Evolutionary conservation across 1,284 basidiomycete species (phyloP).

Genomic region (Malassezia equina): DNA sequence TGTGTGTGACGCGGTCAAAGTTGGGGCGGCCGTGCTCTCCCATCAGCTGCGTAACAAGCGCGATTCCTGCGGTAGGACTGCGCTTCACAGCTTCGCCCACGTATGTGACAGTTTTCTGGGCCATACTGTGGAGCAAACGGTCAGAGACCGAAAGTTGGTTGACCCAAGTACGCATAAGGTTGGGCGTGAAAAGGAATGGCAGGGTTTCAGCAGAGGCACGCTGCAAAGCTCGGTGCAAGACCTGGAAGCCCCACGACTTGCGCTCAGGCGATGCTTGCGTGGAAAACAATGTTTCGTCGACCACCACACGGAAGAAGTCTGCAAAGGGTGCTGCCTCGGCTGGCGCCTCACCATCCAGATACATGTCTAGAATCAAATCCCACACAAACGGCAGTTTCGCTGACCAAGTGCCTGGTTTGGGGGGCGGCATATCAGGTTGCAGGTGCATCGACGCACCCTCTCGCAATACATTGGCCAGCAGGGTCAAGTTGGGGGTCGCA

Average conservation of each 20-base stretch:
- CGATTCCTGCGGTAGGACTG: slow-evolving; percentile 70
- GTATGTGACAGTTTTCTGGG: slow-evolving; percentile 53
- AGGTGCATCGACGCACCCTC: slow-evolving; percentile 39
- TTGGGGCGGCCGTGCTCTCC: slow-evolving; percentile 74
- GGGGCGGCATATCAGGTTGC: slow-evolving; percentile 31
- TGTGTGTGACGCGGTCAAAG: slow-evolving; percentile 83
- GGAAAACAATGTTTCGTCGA: slow-evolving; percentile 85
- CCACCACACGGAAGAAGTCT: slow-evolving; percentile 78
- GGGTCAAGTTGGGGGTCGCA: slow-evolving; percentile 60
- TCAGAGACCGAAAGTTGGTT: slow-evolving; percentile 82
- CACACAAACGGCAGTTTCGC: slow-evolving; percentile 86
- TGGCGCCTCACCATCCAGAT: slow-evolving; percentile 54
- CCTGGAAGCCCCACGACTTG: slow-evolving; percentile 91
- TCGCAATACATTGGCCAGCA: slow-evolving; percentile 56
- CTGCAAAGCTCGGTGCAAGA: slow-evolving; percentile 70
- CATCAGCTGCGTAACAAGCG: slow-evolving; percentile 73
- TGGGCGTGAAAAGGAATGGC: slow-evolving; percentile 81
- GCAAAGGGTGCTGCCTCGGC: slow-evolving; percentile 62
- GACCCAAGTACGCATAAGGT: slow-evolving; percentile 93
- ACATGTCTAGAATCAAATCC: slow-evolving; percentile 68
- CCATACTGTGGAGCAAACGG: slow-evolving; percentile 77
- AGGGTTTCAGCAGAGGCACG: slow-evolving; percentile 61
- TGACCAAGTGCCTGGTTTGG: slow-evolving; percentile 58
- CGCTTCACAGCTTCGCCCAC: slow-evolving; percentile 66
- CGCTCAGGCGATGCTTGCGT: slow-evolving; percentile 72